Evolutionary conservation across 495 filamentous ascomycete genomes (phyloP).

Genomic region (Xylaria telfairii): DNA sequence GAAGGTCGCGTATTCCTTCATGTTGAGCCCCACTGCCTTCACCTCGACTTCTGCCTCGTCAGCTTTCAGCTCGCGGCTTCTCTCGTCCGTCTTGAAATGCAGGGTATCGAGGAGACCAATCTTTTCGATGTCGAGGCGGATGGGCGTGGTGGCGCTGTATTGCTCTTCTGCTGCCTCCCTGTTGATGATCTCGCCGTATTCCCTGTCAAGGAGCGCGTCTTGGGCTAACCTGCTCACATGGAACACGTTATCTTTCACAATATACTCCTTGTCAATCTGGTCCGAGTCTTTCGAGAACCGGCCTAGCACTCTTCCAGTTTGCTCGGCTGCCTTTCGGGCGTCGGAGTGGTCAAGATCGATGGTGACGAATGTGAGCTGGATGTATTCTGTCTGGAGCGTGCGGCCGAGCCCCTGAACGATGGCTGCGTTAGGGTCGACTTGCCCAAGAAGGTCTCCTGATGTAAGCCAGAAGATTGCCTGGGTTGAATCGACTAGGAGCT

Average conservation of each 20-base stretch:
- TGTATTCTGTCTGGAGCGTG: constrained; percentile 8
- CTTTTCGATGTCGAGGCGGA: constrained; percentile 31
- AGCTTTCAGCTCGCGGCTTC: background rate
- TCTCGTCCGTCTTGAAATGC: constrained; percentile 43
- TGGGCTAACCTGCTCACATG: constrained; percentile 3
- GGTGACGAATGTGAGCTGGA: constrained; percentile 2
- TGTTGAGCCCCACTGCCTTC: constrained; percentile 9
- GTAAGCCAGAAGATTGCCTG: constrained; percentile 15
- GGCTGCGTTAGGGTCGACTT: background rate
- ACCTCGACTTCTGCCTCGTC: constrained; percentile 9
- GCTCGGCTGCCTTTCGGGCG: background rate
- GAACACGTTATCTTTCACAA: constrained; percentile 10
- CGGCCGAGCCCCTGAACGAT: constrained; percentile 5
- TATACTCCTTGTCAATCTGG: constrained; percentile 10
- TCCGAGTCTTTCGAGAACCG: constrained; percentile 1
- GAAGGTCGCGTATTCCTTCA: constrained; percentile 13
- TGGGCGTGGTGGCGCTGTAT: constrained; percentile 1
- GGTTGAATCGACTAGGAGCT: background rate
- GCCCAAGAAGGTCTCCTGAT: constrained; percentile 2
- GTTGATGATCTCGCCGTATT: constrained; percentile 2
- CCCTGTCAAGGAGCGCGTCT: background rate
- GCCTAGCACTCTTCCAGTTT: background rate
- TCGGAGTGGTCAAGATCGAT: constrained; percentile 8
- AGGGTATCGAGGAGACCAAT: constrained; percentile 51
- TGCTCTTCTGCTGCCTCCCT: constrained; percentile 1